These are phyloP conservation scores for Aspergillus sp. DNA, from an alignment of 2,329 filamentous ascomycete species.

Conservation along the genomic window DNA sequence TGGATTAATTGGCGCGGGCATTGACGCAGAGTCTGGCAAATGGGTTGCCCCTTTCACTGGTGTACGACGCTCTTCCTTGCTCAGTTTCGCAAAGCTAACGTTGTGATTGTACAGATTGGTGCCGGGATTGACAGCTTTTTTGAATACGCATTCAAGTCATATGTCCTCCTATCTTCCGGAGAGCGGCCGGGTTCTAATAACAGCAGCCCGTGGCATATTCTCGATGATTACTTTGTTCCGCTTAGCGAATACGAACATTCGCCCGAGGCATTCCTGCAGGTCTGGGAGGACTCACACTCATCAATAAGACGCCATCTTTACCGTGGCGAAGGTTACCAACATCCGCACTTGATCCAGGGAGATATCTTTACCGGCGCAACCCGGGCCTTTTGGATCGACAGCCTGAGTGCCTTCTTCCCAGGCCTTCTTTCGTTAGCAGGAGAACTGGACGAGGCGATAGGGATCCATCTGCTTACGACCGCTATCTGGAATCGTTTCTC, in stretches of 20 bases:
- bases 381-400: constrained; percentile 93
- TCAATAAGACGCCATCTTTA: constrained; percentile 92
- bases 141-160: constrained; percentile 93
- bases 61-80: constrained; percentile 28
- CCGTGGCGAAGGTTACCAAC: constrained; percentile 69
- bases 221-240: constrained; percentile 65
- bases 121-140: constrained; percentile 98
- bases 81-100: background rate
- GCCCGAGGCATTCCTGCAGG: constrained; percentile 73
- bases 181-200: constrained; percentile 36
- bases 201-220: constrained; percentile 47
- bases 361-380: constrained; percentile 86
- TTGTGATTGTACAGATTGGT: constrained; percentile 63
- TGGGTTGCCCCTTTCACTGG: constrained; percentile 91
- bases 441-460: constrained; percentile 85
- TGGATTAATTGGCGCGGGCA: constrained; percentile 83
- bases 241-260: constrained; percentile 67
- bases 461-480: constrained; percentile 85
- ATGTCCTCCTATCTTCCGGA: constrained; percentile 82
- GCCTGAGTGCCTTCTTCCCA: constrained; percentile 91
- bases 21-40: constrained; percentile 84
- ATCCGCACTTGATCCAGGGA: constrained; percentile 90
- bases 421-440: constrained; percentile 83
- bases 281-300: constrained; percentile 82
- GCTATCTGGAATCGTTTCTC: constrained; percentile 93